Evolutionary conservation across 2,329 filamentous ascomycete genomes (phyloP).

Genomic region (Plenodomus tracheiphilus): DNA sequence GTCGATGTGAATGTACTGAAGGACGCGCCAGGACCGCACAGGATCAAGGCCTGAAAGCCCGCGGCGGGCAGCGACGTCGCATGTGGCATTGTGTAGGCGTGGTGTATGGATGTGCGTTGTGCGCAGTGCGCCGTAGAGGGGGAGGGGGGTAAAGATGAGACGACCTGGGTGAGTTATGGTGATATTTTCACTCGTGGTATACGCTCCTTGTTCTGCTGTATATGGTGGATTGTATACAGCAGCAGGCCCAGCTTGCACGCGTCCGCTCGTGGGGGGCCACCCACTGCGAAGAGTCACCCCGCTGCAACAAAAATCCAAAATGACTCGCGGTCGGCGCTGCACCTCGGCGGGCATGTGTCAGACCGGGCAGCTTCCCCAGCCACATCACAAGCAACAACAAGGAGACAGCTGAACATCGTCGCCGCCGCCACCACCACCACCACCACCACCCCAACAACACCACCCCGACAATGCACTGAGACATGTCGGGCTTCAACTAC

Average conservation of each 20-base stretch:
- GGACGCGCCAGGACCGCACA: conserved; percentile 80
- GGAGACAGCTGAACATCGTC: conserved; percentile 1
- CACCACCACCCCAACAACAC: conserved; percentile 1
- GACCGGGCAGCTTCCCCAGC: not conserved
- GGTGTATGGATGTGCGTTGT: not conserved
- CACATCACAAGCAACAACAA: not conserved
- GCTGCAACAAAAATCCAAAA: conserved; percentile 13
- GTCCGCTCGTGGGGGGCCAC: no score
- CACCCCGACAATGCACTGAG: conserved; percentile 18
- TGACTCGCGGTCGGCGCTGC: conserved; percentile 16
- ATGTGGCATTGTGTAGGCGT: conserved; percentile 67
- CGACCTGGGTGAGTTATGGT: no score
- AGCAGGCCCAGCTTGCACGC: not conserved
- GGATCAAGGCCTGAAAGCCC: conserved; percentile 79
- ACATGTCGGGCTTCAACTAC: conserved; percentile 53
- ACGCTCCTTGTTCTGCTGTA: not conserved
- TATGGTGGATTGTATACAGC: not conserved
- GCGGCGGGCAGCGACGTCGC: conserved; percentile 69
- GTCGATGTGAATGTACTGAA: conserved; percentile 82
- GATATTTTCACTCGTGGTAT: no score
- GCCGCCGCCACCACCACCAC: conserved; percentile 22
- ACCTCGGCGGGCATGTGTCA: not conserved
- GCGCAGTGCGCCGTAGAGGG: no score
- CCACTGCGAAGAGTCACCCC: conserved; percentile 27
- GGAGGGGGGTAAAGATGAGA: no score